Evolutionary conservation across 805 yeast genomes (phyloP).

Genomic region (Kuraishia hungarica): DNA sequence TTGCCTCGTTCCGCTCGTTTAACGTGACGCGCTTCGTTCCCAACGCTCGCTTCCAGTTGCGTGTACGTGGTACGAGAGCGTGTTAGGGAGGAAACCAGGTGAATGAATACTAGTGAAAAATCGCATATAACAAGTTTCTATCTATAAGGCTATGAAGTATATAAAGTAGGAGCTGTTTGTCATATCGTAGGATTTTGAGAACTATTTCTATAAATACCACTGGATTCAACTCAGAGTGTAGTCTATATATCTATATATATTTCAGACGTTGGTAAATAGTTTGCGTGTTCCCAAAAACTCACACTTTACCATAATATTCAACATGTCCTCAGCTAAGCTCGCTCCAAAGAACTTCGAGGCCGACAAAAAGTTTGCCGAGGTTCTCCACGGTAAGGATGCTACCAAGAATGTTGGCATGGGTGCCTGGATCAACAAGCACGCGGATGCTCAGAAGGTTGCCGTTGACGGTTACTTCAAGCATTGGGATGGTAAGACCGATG

Average conservation of each 20-base stretch:
- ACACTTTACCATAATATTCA: neutral
- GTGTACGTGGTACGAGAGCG: neutral
- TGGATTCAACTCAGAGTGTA: neutral
- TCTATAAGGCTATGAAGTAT: neutral
- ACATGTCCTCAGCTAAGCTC: slow-evolving; percentile 14
- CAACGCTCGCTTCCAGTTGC: neutral
- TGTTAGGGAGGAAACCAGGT: neutral
- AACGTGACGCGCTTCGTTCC: neutral
- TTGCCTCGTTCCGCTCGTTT: neutral
- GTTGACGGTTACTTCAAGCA: slow-evolving; percentile 88
- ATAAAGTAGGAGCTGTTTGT: neutral
- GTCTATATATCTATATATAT: neutral
- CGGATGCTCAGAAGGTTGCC: slow-evolving; percentile 74
- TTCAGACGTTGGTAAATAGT: neutral
- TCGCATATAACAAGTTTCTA: neutral
- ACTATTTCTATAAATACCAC: neutral
- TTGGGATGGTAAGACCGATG: slow-evolving; percentile 88
- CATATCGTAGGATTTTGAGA: neutral
- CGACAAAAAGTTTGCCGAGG: slow-evolving; percentile 71
- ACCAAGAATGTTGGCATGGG: slow-evolving; percentile 60
- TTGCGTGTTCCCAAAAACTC: too few relatives aligned
- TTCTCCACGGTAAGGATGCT: slow-evolving; percentile 73
- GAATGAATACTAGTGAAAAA: neutral
- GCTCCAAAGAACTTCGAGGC: slow-evolving; percentile 48
- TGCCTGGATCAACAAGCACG: slow-evolving; percentile 73